Conservation (phyloP, 2,329 filamentous ascomycete species). For the Neopestalotiopsis sp. region DNA sequence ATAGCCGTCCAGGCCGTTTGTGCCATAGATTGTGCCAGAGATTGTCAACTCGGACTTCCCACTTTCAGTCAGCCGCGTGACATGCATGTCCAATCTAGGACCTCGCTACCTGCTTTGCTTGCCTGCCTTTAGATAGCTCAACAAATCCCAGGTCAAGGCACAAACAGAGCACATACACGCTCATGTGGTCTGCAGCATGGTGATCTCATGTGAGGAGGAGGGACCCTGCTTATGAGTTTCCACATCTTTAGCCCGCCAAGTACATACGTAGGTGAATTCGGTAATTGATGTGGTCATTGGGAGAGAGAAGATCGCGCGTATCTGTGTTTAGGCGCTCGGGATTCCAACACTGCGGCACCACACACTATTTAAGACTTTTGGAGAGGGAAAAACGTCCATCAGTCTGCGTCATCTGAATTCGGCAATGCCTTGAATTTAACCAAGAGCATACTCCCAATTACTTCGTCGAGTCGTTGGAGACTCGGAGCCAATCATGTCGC, state of each 20-base stretch:
- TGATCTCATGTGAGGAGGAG: conserved; percentile 1
- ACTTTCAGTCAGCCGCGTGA: background rate
- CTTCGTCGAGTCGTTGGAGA: background rate
- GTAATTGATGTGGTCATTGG: background rate
- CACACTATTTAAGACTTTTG: background rate
- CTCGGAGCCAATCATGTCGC: background rate
- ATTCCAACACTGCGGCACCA: background rate
- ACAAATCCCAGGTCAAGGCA: background rate
- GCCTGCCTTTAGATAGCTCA: background rate
- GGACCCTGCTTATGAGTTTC: background rate
- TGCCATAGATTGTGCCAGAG: background rate
- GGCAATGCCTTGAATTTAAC: background rate
- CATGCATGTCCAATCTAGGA: too few relatives aligned
- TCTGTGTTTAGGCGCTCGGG: background rate
- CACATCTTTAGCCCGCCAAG: background rate
- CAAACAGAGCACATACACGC: background rate
- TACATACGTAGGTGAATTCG: background rate
- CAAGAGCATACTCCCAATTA: background rate
- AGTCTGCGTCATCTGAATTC: background rate
- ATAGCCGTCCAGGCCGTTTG: background rate
- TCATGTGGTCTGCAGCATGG: background rate
- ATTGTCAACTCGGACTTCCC: background rate
- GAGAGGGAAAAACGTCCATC: background rate
- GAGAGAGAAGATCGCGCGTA: background rate
- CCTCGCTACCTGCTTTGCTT: too few relatives aligned